A percentile compares a stretch with the other conserved stretches of the same genome.
Conservation (phyloP, 2,329 filamentous ascomycete genomes). For the Verticillium isaacii region DNA sequence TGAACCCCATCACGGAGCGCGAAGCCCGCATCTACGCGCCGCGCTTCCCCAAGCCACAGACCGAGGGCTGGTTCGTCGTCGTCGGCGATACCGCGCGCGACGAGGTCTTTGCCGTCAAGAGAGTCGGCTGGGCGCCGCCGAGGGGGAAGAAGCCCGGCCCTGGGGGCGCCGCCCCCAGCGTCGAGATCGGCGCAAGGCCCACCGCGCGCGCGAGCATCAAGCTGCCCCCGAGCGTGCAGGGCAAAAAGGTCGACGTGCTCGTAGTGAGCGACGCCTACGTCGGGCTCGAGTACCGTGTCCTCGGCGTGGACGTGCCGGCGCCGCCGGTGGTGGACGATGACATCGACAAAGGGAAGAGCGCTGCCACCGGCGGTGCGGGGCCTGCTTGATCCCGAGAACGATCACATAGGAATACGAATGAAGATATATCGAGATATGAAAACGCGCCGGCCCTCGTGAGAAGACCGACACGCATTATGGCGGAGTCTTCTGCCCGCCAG, state of each 20-base stretch:
- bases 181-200: constrained; percentile 39
- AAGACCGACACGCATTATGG: neutral
- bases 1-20: constrained; percentile 59
- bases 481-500: neutral
- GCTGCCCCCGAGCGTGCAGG: constrained; percentile 48
- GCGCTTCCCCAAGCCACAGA: constrained; percentile 88
- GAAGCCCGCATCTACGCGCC: constrained; percentile 81
- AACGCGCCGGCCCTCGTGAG: neutral
- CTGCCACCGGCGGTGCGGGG: neutral
- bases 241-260: constrained; percentile 64
- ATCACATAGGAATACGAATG: neutral
- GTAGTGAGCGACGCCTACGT: constrained; percentile 87
- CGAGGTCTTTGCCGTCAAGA: constrained; percentile 81
- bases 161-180: constrained; percentile 16
- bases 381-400: neutral
- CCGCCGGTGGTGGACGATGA: constrained; percentile 44
- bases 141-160: constrained; percentile 14
- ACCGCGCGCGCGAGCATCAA: constrained; percentile 54
- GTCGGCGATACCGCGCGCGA: constrained; percentile 63
- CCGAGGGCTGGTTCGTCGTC: constrained; percentile 86
- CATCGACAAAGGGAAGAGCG: constrained; percentile 36
- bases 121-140: constrained; percentile 64
- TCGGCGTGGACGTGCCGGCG: constrained; percentile 47
- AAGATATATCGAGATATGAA: neutral
- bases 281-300: constrained; percentile 57